Percentiles rank a stretch among this genome's conserved stretches.
These are phyloP conservation scores for Starmerella gropengiesseri DNA, from an alignment of 805 yeast species.

Conservation along the genomic window DNA sequence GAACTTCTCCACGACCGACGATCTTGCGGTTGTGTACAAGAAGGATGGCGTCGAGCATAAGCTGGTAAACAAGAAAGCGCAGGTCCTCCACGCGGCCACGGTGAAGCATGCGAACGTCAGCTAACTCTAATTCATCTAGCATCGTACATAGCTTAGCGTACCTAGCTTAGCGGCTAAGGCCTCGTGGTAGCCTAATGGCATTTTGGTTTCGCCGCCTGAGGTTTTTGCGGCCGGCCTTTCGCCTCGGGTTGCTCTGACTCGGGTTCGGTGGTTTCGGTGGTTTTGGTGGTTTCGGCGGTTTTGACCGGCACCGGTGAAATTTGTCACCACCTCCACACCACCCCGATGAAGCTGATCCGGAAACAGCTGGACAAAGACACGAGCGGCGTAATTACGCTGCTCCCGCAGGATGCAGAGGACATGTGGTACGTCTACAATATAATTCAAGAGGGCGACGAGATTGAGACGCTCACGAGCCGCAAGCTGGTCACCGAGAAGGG, in stretches of 20 bases:
- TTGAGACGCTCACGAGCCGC: slow-evolving; percentile 58
- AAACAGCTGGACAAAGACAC: slow-evolving; percentile 46
- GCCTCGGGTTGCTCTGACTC: too few relatives aligned
- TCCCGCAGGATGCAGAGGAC: slow-evolving; percentile 85
- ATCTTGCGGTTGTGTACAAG: slow-evolving; percentile 67
- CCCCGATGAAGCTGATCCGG: slow-evolving; percentile 45
- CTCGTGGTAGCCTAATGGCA: too few relatives aligned
- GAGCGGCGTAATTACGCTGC: slow-evolving; percentile 53
- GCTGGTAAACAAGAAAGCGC: slow-evolving; percentile 72
- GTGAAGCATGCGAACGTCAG: slow-evolving; percentile 71
- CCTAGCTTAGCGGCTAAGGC: too few relatives aligned
- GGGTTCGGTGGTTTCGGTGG: too few relatives aligned
- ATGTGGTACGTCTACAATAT: slow-evolving; percentile 80
- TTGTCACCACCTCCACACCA: too few relatives aligned
- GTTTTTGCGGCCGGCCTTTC: too few relatives aligned
- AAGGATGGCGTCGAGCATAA: slow-evolving; percentile 60
- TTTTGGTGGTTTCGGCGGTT: neutral
- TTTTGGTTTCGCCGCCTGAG: too few relatives aligned
- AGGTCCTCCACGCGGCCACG: slow-evolving; percentile 60
- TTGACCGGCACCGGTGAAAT: neutral
- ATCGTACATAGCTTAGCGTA: neutral
- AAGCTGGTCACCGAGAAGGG: slow-evolving; percentile 38
- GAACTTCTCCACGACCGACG: slow-evolving; percentile 66
- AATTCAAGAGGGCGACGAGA: slow-evolving; percentile 62
- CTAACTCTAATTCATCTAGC: slow-evolving; percentile 29